Evolutionary conservation across 495 filamentous ascomycete species (phyloP), one percentile per base, ranked within the genome.

Genomic region (Penicillium mononematosum): DNA sequence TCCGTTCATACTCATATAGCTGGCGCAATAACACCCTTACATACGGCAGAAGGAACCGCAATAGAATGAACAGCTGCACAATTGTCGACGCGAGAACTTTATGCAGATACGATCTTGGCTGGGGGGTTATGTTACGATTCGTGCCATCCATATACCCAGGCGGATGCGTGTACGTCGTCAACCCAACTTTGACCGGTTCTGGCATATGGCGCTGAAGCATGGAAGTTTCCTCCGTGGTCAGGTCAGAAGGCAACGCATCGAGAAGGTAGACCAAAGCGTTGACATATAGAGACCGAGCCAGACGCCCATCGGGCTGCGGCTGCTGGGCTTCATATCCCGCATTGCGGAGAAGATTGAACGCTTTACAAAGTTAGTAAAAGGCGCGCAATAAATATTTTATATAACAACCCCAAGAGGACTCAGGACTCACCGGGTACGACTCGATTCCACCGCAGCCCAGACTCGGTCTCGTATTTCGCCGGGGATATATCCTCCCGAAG

Each of bases 201-300:
- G 74, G 74, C 9, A 76, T 39, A 16, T 66, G 70, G 27, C 63
- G 53, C 34, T 62, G 61, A 12, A 78, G 58, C 50, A 63, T 66
- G 6, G 48, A 41, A 7, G 63, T 58, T 56, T 80, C 71, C 39
- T 74, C 67, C 5, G 55, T 4, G 4, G 76, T 81, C 12, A 92
- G 66, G 53, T 88, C 76, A 0, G 63, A 46, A 0, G 89, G 88
- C 0, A 92, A 75, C 0, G 82, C 88, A 48, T 81, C 79, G 3
- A 90, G 78, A 4, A 91, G 74, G 64, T 90, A 89, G 7, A 80
- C 75, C 7, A 89, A 53, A 42, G 85, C 81, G 62, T 85, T 80
- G 24, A 92, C 73, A 66, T 89, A 91, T 1, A 89, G 75, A 17
- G 83, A 79, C n/a, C 88, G 78, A 42, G 81, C 80, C 29, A 88